Percentiles rank a stretch among this genome's conserved stretches.
Conservation (phyloP, 495 filamentous ascomycete genomes). For the Podospora pseudopauciseta region DNA sequence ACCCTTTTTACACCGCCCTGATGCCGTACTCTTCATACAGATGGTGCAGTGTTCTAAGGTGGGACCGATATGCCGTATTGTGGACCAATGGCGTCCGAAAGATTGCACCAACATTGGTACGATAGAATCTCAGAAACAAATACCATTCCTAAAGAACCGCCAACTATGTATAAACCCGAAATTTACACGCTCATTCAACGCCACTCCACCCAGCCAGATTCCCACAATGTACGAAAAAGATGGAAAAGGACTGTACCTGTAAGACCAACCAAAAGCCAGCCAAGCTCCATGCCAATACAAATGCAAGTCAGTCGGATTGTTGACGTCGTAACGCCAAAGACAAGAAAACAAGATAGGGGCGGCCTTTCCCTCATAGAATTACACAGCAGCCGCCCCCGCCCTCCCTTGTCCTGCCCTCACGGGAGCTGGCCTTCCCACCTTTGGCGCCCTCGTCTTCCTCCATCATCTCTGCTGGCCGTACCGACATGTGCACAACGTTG, state of each 20-base stretch:
- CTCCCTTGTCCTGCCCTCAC: slow-evolving; percentile 60
- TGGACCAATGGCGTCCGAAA: too few species aligned
- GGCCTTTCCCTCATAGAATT: slow-evolving; percentile 51
- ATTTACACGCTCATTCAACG: not conserved
- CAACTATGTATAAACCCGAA: not conserved
- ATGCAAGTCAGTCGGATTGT: not conserved
- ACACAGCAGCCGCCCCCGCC: slow-evolving; percentile 74
- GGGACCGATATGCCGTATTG: too few species aligned
- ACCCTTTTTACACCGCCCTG: too few species aligned
- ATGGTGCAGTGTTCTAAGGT: too few species aligned
- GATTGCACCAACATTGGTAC: too few species aligned
- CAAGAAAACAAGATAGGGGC: not conserved
- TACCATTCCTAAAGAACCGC: not conserved
- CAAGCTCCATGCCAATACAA: not conserved
- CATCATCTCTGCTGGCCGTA: slow-evolving; percentile 81
- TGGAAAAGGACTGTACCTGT: not conserved
- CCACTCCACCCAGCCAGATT: not conserved
- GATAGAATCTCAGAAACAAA: not conserved
- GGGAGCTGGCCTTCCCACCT: slow-evolving; percentile 57
- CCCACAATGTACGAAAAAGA: not conserved
- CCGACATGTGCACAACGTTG: slow-evolving; percentile 91
- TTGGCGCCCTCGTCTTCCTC: slow-evolving; percentile 79
- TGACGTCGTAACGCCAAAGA: not conserved
- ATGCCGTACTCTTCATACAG: too few species aligned
- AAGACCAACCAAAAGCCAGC: not conserved